Evolutionary conservation across 305 asterid genomes (phyloP), one percentile per base, ranked within the genome.

Genomic region (Striga hermonthica): DNA sequence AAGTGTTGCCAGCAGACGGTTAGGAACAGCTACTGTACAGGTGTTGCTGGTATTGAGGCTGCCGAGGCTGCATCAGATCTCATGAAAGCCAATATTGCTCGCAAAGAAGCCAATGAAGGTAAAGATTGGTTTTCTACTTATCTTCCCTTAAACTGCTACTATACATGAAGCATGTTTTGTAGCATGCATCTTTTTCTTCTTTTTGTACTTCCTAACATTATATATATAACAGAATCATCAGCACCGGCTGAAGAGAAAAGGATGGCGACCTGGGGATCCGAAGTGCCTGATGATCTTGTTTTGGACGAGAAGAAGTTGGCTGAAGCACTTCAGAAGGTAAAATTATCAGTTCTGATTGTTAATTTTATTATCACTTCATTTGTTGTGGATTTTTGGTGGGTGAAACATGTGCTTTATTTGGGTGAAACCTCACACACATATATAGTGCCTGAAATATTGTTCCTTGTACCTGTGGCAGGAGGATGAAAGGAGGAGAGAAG

Each of bases 21-120:
- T 61, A 72, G 95, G 60, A 94, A 94, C 83, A 94, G 99, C 74
- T 94, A 90, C 14, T 94, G 99, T 60, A 90, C 99, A 4, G 99
- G 99, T 38, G 76, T 92, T 67, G 96, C 99, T 78, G 99, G 99
- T 67, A 94, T 94, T 65, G 99, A 94, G 81, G 99, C 99, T 31
- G 96, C 99, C 65, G 97, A 86, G 62, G 97, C 97, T 71, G 66
- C 96, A 11, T 79, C 84, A 37, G 95, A 94, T 75, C 95, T 94
- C 43, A 94, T 94, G 99, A 88, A 84, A 79, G 93, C 91, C 58
- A 93, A 93, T 66, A 86, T 90, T 78, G 95, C 99, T 65, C 90
- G 95, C 22, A 93, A 88, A 74, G 96, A 88, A 84, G 93, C 95
- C n/a, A 59, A 82, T 60, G 88, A 87, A 83, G 99, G 97, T 92